Percentiles rank a stretch among this genome's conserved stretches.
phyloP scores from a whole-genome alignment of 2,329 filamentous ascomycete species.

The Colletotrichum sp. region DNA sequence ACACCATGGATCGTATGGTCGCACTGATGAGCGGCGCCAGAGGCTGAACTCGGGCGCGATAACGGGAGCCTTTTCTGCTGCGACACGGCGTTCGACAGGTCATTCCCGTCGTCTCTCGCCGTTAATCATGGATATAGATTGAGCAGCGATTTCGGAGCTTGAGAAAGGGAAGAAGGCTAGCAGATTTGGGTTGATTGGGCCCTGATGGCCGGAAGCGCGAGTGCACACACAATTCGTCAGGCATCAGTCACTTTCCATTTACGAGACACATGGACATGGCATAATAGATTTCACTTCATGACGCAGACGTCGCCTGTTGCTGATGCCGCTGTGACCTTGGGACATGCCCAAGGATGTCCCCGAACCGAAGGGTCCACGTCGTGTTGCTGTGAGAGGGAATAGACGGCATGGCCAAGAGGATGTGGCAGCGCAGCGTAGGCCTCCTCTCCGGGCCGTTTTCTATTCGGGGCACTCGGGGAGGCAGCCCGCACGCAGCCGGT shows the following conservation, averaged over 20 bases:
- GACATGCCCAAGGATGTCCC: neutral
- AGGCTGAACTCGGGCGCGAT: neutral
- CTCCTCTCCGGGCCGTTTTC: neutral
- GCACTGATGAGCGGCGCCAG: constrained; percentile 7
- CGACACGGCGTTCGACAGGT: constrained; percentile 20
- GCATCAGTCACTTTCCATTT: neutral
- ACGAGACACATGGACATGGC: neutral
- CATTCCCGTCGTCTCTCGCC: neutral
- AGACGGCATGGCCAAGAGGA: neutral
- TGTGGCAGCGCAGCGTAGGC: neutral
- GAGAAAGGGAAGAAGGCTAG: neutral
- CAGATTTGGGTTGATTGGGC: neutral
- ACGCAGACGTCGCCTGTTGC: neutral
- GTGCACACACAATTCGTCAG: neutral
- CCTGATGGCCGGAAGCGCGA: neutral
- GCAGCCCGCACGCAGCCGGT: neutral
- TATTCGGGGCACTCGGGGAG: neutral
- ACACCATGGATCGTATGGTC: constrained; percentile 12
- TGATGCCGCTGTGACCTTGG: neutral
- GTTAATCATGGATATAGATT: neutral
- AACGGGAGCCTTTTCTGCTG: constrained; percentile 7
- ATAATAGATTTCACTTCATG: neutral
- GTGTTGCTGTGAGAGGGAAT: neutral
- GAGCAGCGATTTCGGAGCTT: neutral
- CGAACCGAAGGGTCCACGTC: neutral